Base-by-base conservation (phyloP, 78 protist genomes). In the Dictyostelium citrinum region DNA sequence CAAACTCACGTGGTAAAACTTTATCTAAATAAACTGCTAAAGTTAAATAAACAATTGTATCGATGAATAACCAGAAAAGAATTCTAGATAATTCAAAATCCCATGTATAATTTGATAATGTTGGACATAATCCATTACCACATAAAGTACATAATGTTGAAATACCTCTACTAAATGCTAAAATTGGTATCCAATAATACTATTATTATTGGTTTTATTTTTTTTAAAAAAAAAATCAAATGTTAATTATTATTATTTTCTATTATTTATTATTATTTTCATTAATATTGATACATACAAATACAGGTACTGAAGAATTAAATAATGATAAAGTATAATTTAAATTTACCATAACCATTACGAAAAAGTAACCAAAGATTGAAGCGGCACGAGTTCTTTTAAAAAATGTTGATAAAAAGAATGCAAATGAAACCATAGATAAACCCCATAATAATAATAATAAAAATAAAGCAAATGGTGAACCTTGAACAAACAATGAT, bases 21-120 rank as follows among this genome's bases (percentile, higher is more conserved):
- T 71, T 81, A 46, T 97, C 98, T 20, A 96, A 46, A 85, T 97
- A 97, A 8, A 95, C 37, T 20, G 97, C 91, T 35, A 92, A 61
- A 2, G 82, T 8, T 41, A 94, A 35, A 83, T 82, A 95, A 31
- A 95, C 29, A n/a, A 97, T 1, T 22, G 90, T n/a, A 51, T 95
- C 97, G 33, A 95, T 45, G 82, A 86, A 31, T 3, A 97, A 68
- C 91, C 90, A 90, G 5, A 41, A 45, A 51, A 96, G 81, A 27
- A 51, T 90, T 20, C 22, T 35, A 11, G 90, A 55, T 24, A 76
- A 4, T 49, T 88, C 93, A 20, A 86, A 86, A 27, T 41, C 45
- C 92, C 92, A 86, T 14, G 83, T 77, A 29, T 76, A 86, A 0
- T 10, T 1, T 24, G 83, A 33, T 76, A 76, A 86, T 37, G 27